Evolutionary conservation across 2,329 filamentous ascomycete species (phyloP).

Genomic region (Ophiostoma australiae): DNA sequence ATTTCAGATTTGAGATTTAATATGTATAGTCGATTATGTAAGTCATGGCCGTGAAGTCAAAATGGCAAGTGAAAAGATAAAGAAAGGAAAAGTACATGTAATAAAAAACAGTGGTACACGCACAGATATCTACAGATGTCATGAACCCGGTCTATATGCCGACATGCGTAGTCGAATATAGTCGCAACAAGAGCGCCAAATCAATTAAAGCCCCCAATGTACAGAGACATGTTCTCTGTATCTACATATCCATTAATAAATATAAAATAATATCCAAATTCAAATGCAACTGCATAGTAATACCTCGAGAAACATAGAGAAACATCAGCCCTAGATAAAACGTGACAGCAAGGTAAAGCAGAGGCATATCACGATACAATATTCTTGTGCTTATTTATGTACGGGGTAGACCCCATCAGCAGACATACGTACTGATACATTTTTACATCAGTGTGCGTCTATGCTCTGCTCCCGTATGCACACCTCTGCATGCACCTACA

Average conservation of each 20-base stretch:
- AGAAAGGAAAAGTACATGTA: too few relatives aligned
- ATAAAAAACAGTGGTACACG: neutral
- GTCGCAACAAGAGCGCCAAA: neutral
- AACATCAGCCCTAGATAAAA: conserved; percentile 4
- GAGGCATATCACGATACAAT: neutral
- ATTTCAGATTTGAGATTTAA: too few relatives aligned
- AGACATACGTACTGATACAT: neutral
- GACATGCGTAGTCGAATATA: neutral
- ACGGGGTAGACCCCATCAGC: neutral
- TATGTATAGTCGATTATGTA: neutral
- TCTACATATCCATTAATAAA: too few relatives aligned
- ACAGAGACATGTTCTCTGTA: neutral
- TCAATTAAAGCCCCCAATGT: neutral
- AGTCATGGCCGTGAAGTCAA: neutral
- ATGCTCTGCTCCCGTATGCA: conserved; percentile 3
- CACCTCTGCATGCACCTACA: conserved; percentile 8
- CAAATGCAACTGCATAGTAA: neutral
- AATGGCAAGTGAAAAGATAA: neutral
- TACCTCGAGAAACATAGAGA: neutral
- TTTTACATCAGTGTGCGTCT: conserved; percentile 4
- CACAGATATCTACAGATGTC: neutral
- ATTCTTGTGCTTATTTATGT: neutral
- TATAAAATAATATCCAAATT: too few relatives aligned
- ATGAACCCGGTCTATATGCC: conserved; percentile 6
- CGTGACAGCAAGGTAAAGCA: neutral